Percentiles rank a stretch among this genome's conserved stretches.
Conservation (phyloP, 2,329 filamentous ascomycete species). For the Tolypocladium endophyticum region DNA sequence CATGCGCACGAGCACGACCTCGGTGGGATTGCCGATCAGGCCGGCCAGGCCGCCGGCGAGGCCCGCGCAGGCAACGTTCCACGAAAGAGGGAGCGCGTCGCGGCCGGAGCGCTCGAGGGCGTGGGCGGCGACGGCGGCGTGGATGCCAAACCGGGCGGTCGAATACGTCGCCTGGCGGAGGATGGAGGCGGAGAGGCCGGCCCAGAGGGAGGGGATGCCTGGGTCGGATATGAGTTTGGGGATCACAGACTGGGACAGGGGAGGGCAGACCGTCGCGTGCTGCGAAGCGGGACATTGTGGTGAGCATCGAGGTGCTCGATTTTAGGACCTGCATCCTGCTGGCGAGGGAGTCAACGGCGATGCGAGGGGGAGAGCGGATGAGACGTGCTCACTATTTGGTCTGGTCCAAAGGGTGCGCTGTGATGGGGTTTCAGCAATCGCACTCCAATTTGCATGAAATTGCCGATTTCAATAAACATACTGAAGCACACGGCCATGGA, state of each 20-base stretch:
- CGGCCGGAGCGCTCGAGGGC: constrained; percentile 11
- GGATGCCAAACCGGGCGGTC: background rate
- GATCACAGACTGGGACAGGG: background rate
- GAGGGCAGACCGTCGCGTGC: constrained; percentile 23
- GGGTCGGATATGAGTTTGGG: constrained; percentile 12
- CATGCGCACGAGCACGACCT: constrained; percentile 33
- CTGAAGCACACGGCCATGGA: constrained; percentile 35
- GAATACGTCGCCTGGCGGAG: background rate
- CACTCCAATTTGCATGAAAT: background rate
- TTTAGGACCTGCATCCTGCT: constrained; percentile 34
- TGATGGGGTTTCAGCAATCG: constrained; percentile 3
- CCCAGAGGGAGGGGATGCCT: background rate
- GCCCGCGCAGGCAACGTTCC: background rate
- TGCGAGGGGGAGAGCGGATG: background rate
- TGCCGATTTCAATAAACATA: constrained; percentile 12
- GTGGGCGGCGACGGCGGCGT: background rate
- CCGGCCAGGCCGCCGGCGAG: background rate
- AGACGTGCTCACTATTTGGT: constrained; percentile 29
- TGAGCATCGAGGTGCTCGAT: constrained; percentile 27
- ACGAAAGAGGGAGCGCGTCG: constrained; percentile 17
- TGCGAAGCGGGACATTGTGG: constrained; percentile 26
- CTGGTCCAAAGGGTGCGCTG: constrained; percentile 31
- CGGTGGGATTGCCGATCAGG: constrained; percentile 32
- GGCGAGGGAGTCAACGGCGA: background rate
- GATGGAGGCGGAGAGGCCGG: background rate